phyloP scores from a whole-genome alignment of 2,329 filamentous ascomycete species.

The Gnomoniopsis sp. region DNA sequence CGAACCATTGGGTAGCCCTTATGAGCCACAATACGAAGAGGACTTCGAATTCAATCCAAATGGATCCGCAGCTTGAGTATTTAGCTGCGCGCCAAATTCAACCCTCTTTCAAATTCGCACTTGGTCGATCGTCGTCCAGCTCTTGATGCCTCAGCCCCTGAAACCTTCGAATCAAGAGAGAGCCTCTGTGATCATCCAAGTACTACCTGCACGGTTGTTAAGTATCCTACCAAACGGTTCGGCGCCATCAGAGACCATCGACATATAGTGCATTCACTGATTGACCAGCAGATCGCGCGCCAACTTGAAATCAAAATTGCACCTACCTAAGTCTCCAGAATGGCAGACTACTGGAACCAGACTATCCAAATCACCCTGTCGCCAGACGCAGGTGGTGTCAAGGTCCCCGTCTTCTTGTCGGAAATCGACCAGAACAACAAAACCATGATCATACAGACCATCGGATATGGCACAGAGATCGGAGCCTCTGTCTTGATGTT shows the following conservation, averaged over 20 bases:
- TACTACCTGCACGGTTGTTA: background rate
- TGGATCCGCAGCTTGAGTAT: background rate
- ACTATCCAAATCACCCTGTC: slow-evolving; percentile 4
- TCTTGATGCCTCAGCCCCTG: background rate
- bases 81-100: background rate
- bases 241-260: too few species aligned
- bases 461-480: slow-evolving; percentile 69
- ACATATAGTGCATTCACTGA: background rate
- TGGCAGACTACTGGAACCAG: slow-evolving; percentile 1
- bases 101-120: background rate
- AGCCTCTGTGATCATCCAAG: too few species aligned
- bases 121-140: background rate
- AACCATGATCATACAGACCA: slow-evolving; percentile 35
- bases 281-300: background rate
- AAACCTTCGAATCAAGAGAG: too few species aligned
- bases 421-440: slow-evolving; percentile 30
- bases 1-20: background rate
- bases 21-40: background rate
- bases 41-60: background rate
- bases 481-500: slow-evolving; percentile 66
- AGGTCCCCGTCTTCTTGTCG: background rate
- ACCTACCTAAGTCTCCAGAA: background rate
- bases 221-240: background rate
- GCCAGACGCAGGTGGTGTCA: background rate
- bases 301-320: background rate